Evolutionary conservation across 2,329 filamentous ascomycete genomes (phyloP).

Genomic region (Paecilomyces dactylethromorphus): DNA sequence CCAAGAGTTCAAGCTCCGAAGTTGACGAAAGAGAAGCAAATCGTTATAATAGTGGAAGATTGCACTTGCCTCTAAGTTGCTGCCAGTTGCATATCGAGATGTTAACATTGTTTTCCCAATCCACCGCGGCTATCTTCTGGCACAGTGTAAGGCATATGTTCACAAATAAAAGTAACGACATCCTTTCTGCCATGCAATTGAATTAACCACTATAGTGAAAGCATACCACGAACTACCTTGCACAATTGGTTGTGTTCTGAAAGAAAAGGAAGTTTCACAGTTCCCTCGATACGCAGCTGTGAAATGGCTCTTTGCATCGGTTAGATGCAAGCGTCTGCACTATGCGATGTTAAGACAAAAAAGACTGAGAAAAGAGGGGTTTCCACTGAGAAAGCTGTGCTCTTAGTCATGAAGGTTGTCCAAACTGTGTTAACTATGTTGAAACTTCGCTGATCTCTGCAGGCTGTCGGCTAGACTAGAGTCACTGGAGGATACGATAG

Average conservation of each 20-base stretch:
- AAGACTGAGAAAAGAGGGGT: neutral
- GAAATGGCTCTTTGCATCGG: neutral
- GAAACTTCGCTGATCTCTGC: neutral
- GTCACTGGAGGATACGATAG: neutral
- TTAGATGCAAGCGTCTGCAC: neutral
- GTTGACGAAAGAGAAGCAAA: neutral
- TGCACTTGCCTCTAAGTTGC: slow-evolving; percentile 29
- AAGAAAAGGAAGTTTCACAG: neutral
- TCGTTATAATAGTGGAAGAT: neutral
- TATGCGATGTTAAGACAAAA: neutral
- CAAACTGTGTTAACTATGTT: neutral
- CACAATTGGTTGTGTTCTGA: neutral
- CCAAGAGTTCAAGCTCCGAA: slow-evolving; percentile 2
- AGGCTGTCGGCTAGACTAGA: neutral
- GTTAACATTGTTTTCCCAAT: slow-evolving; percentile 44
- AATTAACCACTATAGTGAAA: neutral
- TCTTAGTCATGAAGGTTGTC: neutral
- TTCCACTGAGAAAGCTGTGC: neutral
- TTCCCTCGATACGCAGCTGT: neutral
- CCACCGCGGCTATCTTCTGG: neutral
- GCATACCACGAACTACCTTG: neutral
- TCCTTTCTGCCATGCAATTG: neutral
- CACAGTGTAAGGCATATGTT: neutral
- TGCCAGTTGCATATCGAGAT: slow-evolving; percentile 56
- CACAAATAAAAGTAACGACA: neutral